Evolutionary conservation across 2,329 filamentous ascomycete genomes (phyloP).

Genomic region (Metarhizium robertsii): DNA sequence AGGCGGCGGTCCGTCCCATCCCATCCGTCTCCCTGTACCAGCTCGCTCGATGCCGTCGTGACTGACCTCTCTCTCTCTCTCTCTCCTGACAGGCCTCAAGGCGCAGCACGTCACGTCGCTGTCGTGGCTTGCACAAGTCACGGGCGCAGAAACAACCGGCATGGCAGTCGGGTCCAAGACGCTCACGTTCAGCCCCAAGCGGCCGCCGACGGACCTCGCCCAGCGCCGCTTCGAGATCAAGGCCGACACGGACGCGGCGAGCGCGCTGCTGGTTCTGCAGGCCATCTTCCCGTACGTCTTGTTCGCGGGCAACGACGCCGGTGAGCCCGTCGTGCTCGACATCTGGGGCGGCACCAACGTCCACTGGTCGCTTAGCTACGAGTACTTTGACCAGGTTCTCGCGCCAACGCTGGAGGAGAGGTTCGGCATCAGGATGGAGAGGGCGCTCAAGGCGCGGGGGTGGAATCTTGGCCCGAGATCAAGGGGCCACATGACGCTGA

Average conservation of each 20-base stretch:
- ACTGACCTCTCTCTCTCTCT: neutral
- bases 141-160: conserved; percentile 39
- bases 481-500: conserved; percentile 36
- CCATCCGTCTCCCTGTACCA: too few relatives aligned
- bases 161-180: conserved; percentile 40
- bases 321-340: conserved; percentile 35
- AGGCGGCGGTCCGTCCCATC: conserved; percentile 16
- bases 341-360: conserved; percentile 53
- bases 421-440: conserved; percentile 38
- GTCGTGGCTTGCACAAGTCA: conserved; percentile 41
- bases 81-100: conserved; percentile 39
- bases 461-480: conserved; percentile 39
- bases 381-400: conserved; percentile 54
- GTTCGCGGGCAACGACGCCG: conserved; percentile 37
- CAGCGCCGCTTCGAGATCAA: conserved; percentile 38
- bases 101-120: conserved; percentile 51
- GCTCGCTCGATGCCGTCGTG: neutral
- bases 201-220: conserved; percentile 27
- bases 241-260: conserved; percentile 41
- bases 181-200: conserved; percentile 36
- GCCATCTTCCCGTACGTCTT: conserved; percentile 50
- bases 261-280: conserved; percentile 49
- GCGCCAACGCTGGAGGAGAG: conserved; percentile 41
- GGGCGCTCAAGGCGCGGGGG: conserved; percentile 34
- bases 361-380: conserved; percentile 45